These are phyloP conservation scores for Podaxis sp. DNA, from an alignment of 768 basidiomycete species.

Conservation along the genomic window DNA sequence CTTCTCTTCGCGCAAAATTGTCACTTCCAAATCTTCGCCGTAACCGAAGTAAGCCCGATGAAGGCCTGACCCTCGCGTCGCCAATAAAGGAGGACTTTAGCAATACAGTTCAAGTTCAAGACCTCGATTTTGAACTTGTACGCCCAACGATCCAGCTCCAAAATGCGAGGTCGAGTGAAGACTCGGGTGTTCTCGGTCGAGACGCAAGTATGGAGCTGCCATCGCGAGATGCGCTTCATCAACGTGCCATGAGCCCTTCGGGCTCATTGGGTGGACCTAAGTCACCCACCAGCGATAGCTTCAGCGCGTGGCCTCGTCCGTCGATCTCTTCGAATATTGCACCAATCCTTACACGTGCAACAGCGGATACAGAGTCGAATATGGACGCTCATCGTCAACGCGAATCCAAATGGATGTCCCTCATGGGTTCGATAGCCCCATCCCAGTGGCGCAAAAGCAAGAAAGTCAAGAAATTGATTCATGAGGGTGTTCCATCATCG, in stretches of 20 bases:
- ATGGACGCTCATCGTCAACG: slow-evolving; percentile 71
- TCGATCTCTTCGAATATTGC: neutral
- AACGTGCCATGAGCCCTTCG: slow-evolving; percentile 42
- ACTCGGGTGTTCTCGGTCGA: slow-evolving; percentile 41
- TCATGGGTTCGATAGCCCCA: slow-evolving; percentile 55
- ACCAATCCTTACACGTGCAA: slow-evolving; percentile 4
- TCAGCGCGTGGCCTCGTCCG: slow-evolving; percentile 6
- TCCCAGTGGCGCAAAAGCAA: slow-evolving; percentile 73
- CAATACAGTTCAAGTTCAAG: slow-evolving; percentile 56
- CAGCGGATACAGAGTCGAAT: slow-evolving; percentile 34
- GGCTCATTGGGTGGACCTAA: slow-evolving; percentile 32
- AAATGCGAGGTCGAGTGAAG: slow-evolving; percentile 49
- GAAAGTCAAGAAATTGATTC: slow-evolving; percentile 69
- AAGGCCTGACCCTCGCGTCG: slow-evolving; percentile 21
- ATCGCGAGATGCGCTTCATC: slow-evolving; percentile 15
- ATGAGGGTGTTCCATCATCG: slow-evolving; percentile 80
- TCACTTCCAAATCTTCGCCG: slow-evolving; percentile 66
- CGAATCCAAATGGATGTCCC: slow-evolving; percentile 73
- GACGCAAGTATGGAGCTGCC: slow-evolving; percentile 32
- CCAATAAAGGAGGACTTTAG: neutral
- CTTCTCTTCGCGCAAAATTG: slow-evolving; percentile 57
- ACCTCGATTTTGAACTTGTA: slow-evolving; percentile 81
- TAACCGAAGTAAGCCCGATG: slow-evolving; percentile 37
- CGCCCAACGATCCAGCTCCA: slow-evolving; percentile 45
- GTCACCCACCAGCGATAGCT: slow-evolving; percentile 19